Evolutionary conservation across 768 basidiomycete species (phyloP).

Genomic region (Lactarius akahatsu): DNA sequence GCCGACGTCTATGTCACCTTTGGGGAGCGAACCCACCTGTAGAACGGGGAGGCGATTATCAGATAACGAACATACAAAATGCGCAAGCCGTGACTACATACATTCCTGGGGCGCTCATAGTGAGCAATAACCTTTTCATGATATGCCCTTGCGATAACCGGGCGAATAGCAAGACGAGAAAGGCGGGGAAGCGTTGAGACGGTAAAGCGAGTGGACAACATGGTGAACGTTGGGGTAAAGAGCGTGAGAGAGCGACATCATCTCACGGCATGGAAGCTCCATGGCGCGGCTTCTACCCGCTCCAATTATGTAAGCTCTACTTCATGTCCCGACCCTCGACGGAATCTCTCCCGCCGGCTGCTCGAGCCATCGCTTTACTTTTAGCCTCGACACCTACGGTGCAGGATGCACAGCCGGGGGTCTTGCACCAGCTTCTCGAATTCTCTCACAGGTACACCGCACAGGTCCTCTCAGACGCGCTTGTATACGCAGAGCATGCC

Average conservation of each 20-base stretch:
- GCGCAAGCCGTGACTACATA: constrained; percentile 44
- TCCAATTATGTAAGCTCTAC: constrained; percentile 5
- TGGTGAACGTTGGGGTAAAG: constrained; percentile 46
- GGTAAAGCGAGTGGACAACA: constrained; percentile 63
- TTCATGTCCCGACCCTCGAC: constrained; percentile 45
- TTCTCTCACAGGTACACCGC: constrained; percentile 82
- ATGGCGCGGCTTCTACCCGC: neutral
- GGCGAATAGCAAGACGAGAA: constrained; percentile 43
- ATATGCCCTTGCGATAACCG: constrained; percentile 68
- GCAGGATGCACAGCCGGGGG: constrained; percentile 83
- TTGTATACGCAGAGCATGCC: constrained; percentile 86
- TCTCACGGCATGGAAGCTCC: neutral
- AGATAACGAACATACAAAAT: constrained; percentile 49
- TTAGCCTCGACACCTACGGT: constrained; percentile 81
- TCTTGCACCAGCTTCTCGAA: constrained; percentile 83
- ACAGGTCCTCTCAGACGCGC: constrained; percentile 81
- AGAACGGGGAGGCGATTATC: constrained; percentile 45
- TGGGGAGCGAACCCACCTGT: constrained; percentile 95
- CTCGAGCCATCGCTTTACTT: constrained; percentile 78
- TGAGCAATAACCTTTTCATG: constrained; percentile 98
- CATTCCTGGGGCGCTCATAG: constrained; percentile 97
- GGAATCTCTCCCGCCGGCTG: constrained; percentile 76
- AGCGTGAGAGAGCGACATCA: constrained; percentile 2
- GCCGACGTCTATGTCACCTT: constrained; percentile 87
- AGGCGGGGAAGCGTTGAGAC: constrained; percentile 46